Conservation (phyloP, 2,329 filamentous ascomycete species). For the Cytospora leucostoma region DNA sequence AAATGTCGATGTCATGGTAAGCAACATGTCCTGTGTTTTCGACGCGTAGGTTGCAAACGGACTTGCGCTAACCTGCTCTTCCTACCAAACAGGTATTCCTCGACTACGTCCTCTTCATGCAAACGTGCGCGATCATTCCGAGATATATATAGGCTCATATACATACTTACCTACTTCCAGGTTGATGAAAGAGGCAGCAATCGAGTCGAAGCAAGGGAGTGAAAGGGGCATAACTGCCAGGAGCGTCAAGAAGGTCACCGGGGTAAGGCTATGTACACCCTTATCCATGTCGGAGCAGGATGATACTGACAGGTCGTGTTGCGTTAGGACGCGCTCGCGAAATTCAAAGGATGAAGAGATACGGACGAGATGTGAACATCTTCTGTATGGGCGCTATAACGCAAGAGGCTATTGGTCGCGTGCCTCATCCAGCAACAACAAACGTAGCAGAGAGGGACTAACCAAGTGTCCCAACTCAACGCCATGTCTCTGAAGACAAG, state of each 20-base stretch:
- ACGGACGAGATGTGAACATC: constrained; percentile 12
- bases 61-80: constrained; percentile 33
- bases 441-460: not conserved
- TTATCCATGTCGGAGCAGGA: not conserved
- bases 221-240: constrained; percentile 74
- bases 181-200: constrained; percentile 76
- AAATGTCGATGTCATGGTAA: constrained; percentile 81
- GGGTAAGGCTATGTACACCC: constrained; percentile 51
- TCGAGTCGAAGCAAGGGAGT: constrained; percentile 71
- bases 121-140: constrained; percentile 46
- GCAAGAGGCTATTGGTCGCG: constrained; percentile 4
- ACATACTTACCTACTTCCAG: constrained; percentile 44
- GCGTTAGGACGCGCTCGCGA: constrained; percentile 62
- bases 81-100: constrained; percentile 67
- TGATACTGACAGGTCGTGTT: not conserved
- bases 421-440: not conserved
- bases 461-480: not conserved
- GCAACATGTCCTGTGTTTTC: constrained; percentile 32
- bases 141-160: not conserved
- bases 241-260: constrained; percentile 75
- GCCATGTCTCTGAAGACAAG: not conserved
- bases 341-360: constrained; percentile 64
- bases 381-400: not conserved
- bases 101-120: constrained; percentile 82
- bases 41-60: constrained; percentile 31